phyloP scores from a whole-genome alignment of 2,329 filamentous ascomycete genomes.

The Cladosporium sp. region DNA sequence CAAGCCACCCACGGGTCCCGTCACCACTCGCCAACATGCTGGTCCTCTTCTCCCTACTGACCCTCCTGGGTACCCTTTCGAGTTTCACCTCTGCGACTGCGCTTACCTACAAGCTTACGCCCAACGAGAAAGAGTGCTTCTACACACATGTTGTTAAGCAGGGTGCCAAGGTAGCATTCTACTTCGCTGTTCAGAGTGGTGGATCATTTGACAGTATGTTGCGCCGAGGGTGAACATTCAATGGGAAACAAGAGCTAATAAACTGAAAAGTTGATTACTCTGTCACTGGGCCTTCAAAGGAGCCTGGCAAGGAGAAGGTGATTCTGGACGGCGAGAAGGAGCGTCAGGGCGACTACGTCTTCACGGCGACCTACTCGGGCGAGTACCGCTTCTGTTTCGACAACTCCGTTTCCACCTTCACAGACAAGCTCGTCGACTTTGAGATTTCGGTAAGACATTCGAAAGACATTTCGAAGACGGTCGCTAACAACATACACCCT shows the following conservation, averaged over 20 bases:
- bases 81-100: constrained; percentile 79
- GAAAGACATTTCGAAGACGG: too few species aligned
- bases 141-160: constrained; percentile 73
- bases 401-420: constrained; percentile 96
- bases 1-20: neutral
- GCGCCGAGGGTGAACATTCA: neutral
- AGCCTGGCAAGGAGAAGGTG: constrained; percentile 55
- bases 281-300: constrained; percentile 68
- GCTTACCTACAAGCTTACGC: constrained; percentile 84
- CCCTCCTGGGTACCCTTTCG: constrained; percentile 59
- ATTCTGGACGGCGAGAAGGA: constrained; percentile 86
- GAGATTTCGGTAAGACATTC: constrained; percentile 74
- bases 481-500: neutral
- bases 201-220: constrained; percentile 74
- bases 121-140: constrained; percentile 96
- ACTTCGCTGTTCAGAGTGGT: constrained; percentile 98
- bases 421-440: constrained; percentile 96
- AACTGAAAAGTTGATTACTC: constrained; percentile 67
- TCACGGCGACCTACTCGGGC: constrained; percentile 80
- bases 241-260: neutral
- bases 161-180: constrained; percentile 90
- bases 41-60: constrained; percentile 22
- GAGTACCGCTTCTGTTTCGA: constrained; percentile 98
- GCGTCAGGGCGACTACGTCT: constrained; percentile 95
- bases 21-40: constrained; percentile 21